phyloP scores from a whole-genome alignment of 176 grass and related monocot species.

The Carex littledalei region DNA sequence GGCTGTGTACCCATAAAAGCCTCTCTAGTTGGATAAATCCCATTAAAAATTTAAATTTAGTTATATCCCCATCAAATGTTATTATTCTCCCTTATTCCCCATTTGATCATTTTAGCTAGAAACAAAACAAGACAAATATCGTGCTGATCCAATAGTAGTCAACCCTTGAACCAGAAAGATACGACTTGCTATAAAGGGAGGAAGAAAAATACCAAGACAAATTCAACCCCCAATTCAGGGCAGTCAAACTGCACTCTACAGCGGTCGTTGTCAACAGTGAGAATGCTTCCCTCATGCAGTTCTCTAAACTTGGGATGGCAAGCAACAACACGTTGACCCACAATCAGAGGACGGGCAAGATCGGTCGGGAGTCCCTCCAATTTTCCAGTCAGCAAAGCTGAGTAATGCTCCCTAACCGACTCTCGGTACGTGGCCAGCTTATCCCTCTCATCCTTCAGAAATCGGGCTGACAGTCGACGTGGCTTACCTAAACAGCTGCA shows the following conservation, averaged over 20 bases:
- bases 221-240: slow-evolving; percentile 64
- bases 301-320: slow-evolving; percentile 90
- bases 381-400: slow-evolving; percentile 62
- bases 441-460: slow-evolving; percentile 83
- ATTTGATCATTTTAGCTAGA: not conserved
- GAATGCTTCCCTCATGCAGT: slow-evolving; percentile 76
- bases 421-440: slow-evolving; percentile 76
- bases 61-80: not conserved
- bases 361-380: slow-evolving; percentile 67
- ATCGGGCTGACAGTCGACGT: slow-evolving; percentile 70
- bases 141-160: not conserved
- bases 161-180: not conserved
- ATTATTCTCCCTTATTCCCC: not conserved
- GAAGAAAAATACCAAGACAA: slow-evolving; percentile 36
- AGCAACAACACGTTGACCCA: slow-evolving; percentile 72
- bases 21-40: not conserved
- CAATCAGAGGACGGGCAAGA: slow-evolving; percentile 66
- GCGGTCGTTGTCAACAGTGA: slow-evolving; percentile 47
- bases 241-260: slow-evolving; percentile 89
- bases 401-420: slow-evolving; percentile 72
- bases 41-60: not conserved
- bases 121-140: not conserved
- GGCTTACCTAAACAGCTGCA: slow-evolving; percentile 87
- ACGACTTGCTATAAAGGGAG: not conserved
- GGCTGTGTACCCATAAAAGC: not conserved